Base-by-base conservation (phyloP, 176 grass and related monocot genomes). In the Eleusine indica region DNA sequence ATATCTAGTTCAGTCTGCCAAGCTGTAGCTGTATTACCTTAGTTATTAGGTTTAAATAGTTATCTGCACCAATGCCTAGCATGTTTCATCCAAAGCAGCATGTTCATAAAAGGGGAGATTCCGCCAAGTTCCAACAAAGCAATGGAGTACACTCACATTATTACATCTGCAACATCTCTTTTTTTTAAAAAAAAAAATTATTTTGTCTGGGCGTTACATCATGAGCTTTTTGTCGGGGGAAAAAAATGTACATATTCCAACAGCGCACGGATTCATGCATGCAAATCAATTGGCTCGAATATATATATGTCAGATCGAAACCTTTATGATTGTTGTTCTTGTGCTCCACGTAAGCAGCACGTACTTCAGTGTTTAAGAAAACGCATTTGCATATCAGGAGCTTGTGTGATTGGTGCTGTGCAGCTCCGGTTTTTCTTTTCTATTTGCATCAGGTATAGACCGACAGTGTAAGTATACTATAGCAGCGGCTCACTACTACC, bases 51-150 rank as follows among this genome's bases (percentile, higher is more conserved):
- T 58, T 9, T 76, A 38, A 61, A 19, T 87, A 76, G 65, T 87
- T 83, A 8, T 83, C 43, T n/a, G 62, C 80, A 53, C 17, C 61
- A 77, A 28, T 44, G 77, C 17, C 66, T 67, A 54, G 42, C 54
- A 18, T 88, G 80, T 78, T 87, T 83, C 80, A 78, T 43, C 9
- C 67, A 78, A 37, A 65, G 86, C 30, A 78, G 66, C 74, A 83
- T 54, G 78, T 68, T 80, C 74, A 78, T 41, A 78, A 83, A 79
- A 73, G 74, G 46, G 3, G 30, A 67, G 58, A 83, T 83, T 83
- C 80, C 74, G 56, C 43, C 86, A 78, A 78, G 74, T 83, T 88
- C 86, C 86, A 88, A 88, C 67, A 83, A 88, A 88, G 32, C n/a
- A 14, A 12, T 30, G 19, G 22, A 63, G n/a, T 65, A 42, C 19